phyloP scores from a whole-genome alignment of 1,139 yeast genomes.

The Blastobotrys raffinosifermentans region DNA sequence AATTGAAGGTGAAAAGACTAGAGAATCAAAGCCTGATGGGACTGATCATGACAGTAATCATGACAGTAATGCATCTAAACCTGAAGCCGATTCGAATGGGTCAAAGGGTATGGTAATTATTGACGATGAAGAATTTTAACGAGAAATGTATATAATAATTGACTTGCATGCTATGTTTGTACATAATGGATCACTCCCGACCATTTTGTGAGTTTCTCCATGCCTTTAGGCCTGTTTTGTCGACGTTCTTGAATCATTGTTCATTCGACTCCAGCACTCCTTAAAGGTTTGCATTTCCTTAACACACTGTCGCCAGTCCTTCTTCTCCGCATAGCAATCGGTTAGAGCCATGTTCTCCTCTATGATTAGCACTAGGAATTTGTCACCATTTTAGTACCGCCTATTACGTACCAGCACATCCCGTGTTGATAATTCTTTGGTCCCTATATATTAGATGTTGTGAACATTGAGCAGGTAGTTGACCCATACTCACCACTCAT shows the following conservation, averaged over 20 bases:
- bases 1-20: too few relatives aligned
- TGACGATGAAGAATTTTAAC: too few relatives aligned
- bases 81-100: too few relatives aligned
- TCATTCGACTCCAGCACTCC: constrained; percentile 59
- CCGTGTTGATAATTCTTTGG: constrained; percentile 59
- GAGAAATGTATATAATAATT: too few relatives aligned
- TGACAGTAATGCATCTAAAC: too few relatives aligned
- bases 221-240: constrained; percentile 15
- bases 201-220: neutral
- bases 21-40: too few relatives aligned
- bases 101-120: too few relatives aligned
- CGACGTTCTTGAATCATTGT: constrained; percentile 46
- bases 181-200: constrained; percentile 4
- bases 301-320: constrained; percentile 67
- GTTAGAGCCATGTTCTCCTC: constrained; percentile 58
- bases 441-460: constrained; percentile 40
- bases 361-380: constrained; percentile 7
- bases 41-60: too few relatives aligned
- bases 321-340: constrained; percentile 66
- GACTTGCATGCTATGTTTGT: too few relatives aligned
- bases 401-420: constrained; percentile 46
- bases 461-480: neutral
- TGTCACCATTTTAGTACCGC: neutral
- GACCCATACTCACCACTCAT: constrained; percentile 38
- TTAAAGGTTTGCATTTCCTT: constrained; percentile 62